Percentiles rank a stretch among this genome's conserved stretches.
Evolutionary conservation across 768 basidiomycete species (phyloP).

Genomic region (Calocybe cyanea): DNA sequence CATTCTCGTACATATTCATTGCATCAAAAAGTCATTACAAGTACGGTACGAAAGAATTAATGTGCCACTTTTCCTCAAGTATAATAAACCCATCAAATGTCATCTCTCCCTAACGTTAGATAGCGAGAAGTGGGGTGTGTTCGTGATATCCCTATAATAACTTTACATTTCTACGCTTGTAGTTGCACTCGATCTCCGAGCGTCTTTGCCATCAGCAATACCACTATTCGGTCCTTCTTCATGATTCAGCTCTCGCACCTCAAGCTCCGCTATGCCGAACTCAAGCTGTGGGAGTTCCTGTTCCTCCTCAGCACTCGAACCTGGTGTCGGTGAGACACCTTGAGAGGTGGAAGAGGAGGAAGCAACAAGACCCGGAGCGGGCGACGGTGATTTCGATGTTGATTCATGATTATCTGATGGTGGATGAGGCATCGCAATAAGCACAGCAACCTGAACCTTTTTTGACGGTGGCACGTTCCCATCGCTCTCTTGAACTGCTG

Average conservation of each 20-base stretch:
- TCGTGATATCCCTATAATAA: no score
- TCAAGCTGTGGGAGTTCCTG: slow-evolving; percentile 27
- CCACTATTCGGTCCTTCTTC: no score
- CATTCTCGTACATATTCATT: no score
- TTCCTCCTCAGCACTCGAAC: slow-evolving; percentile 10
- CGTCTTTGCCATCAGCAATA: background rate
- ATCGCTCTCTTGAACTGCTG: background rate
- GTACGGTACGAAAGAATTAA: no score
- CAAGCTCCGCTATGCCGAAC: slow-evolving; percentile 27
- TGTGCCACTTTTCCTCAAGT: no score
- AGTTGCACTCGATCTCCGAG: slow-evolving; percentile 6
- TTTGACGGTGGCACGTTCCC: background rate
- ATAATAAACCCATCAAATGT: no score
- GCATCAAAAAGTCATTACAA: no score
- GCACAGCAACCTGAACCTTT: slow-evolving; percentile 25
- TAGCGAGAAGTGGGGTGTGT: no score
- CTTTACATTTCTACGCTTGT: slow-evolving; percentile 8
- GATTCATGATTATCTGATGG: slow-evolving; percentile 1
- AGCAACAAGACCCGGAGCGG: background rate
- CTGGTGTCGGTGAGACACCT: background rate
- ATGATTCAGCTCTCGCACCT: slow-evolving; percentile 3
- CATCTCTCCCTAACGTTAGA: no score
- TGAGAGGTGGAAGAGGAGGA: slow-evolving; percentile 9
- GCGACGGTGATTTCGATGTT: slow-evolving; percentile 8
- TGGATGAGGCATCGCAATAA: slow-evolving; percentile 31